Base-by-base conservation (phyloP, 2,329 filamentous ascomycete genomes). In the Fusarium mundagurra region DNA sequence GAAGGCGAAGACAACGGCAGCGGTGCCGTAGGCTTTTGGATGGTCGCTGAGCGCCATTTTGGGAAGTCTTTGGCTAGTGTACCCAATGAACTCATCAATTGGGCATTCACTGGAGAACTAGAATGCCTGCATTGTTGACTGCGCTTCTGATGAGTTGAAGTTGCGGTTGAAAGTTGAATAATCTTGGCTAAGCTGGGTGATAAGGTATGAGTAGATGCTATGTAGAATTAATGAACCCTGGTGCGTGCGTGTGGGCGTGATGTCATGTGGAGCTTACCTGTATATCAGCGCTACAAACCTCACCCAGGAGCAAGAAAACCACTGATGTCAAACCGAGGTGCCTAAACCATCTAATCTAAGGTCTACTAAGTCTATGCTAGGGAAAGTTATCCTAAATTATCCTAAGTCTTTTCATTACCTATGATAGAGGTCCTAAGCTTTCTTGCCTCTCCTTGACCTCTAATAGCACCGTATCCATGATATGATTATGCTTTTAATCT, bases 1-100 rank as follows among this genome's bases (percentile, higher is more conserved):
- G 78, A 98, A 97, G 79, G 93, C 93, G 27, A 91, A 84, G 64
- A 90, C 87, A 47, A 95, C 82, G 71, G 92, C 94, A 34, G 91
- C 89, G 8, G 88, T 88, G 82, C 90, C 88, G 79, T 92, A 92
- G 70, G 86, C 88, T 79, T 87, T 88, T 33, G 90, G 89, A 72
- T 92, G 89, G 76, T 90, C 86, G 78, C 86, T 89, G 64, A 91
- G 81, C 72, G 89, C 88, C 90, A 92, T 92, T 71, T 71, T 92
- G 72, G 70, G 50, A 13, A 13, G 20, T 20, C 1, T 44, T 71
- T 44, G 44, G n/a, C 24, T 22, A 22, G 27, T 31, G 13, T 51
- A 67, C 58, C 59, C 60, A 58, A 61, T 48, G 54, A 34, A 55
- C 45, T 60, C 39, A 66, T 61, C 39, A 41, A 58, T 51, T 67